phyloP scores from a whole-genome alignment of 2,329 filamentous ascomycete species.

The Curvularia lunata region DNA sequence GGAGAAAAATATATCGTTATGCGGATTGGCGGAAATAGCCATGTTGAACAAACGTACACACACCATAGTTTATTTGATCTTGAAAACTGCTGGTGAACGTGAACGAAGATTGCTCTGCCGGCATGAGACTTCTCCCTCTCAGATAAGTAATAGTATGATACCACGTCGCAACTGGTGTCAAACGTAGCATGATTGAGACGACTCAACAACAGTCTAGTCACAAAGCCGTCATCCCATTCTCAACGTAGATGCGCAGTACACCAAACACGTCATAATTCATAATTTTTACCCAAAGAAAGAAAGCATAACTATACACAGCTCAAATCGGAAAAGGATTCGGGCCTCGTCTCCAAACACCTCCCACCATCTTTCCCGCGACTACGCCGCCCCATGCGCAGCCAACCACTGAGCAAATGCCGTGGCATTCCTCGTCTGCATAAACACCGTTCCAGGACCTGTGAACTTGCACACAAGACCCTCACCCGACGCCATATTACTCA shows the following conservation, averaged over 20 bases:
- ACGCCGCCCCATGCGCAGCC: constrained; percentile 23
- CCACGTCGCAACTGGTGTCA: neutral
- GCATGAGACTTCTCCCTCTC: too few species aligned
- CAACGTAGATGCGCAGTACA: too few species aligned
- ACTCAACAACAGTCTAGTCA: neutral
- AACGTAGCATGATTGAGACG: too few species aligned
- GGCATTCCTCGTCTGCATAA: constrained; percentile 89
- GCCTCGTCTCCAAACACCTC: too few species aligned
- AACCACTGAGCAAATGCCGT: constrained; percentile 65
- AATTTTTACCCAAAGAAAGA: too few species aligned
- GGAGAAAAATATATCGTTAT: neutral
- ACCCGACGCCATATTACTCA: constrained; percentile 80
- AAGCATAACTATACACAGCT: neutral
- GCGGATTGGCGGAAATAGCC: neutral
- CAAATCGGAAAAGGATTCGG: too few species aligned
- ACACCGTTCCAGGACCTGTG: constrained; percentile 84
- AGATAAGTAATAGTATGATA: too few species aligned
- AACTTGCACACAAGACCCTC: constrained; percentile 97
- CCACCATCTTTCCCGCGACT: neutral
- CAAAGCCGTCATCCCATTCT: neutral
- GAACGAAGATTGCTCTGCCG: too few species aligned
- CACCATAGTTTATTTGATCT: too few species aligned
- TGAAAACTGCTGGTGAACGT: too few species aligned
- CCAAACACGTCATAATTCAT: too few species aligned
- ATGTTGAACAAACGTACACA: neutral